Base-by-base conservation (phyloP, 140 eudicot species). In the Cichorium intybus region DNA sequence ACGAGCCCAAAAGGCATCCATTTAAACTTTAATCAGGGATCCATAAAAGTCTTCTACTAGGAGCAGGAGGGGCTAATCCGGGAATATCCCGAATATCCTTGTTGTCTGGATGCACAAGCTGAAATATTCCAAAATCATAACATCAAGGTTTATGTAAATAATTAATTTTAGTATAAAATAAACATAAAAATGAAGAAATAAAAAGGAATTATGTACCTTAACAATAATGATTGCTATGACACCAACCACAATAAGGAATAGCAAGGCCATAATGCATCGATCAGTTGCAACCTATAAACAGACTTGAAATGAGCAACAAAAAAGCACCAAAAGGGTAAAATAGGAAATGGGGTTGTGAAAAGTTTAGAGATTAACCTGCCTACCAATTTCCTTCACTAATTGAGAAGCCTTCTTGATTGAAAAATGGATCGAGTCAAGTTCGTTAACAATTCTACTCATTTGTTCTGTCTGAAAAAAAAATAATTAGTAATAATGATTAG, bases 331-430 rank as follows among this genome's bases (percentile, higher is more conserved):
- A 62, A 50, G 12, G 23, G 34, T 23, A 24, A 22, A 22, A 24
- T n/a, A 35, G 23, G 41, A 58, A 59, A 73, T 34, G 52, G 60
- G 58, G 48, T 24, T 58, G 79, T 28, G 56, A 59, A 58, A 7
- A 77, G 77, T 80, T 72, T 33, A 60, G 84, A 85, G 69, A 76
- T 71, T 81, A 75, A 92, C 98, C 98, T 92, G 98, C 87, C 98
- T 86, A 84, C 98, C 98, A 62, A 92, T 85, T 79, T 92, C 98
- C 95, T 88, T 92, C 75, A 92, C 98, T 72, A 92, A 76, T 78
- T 92, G 79, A 63, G 98, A 87, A 65, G 98, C 98, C 59, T 83
- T 92, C 71, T 92, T 92, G 68, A 92, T 82, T 60, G 98, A 92
- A 33, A 92, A 92, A 62, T 92, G 89, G 53, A 92, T 92, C 17